Percentiles rank a stretch among this genome's conserved stretches.
Evolutionary conservation across 768 basidiomycete genomes (phyloP).

Genomic region (Psilocybe subaeruginosa): DNA sequence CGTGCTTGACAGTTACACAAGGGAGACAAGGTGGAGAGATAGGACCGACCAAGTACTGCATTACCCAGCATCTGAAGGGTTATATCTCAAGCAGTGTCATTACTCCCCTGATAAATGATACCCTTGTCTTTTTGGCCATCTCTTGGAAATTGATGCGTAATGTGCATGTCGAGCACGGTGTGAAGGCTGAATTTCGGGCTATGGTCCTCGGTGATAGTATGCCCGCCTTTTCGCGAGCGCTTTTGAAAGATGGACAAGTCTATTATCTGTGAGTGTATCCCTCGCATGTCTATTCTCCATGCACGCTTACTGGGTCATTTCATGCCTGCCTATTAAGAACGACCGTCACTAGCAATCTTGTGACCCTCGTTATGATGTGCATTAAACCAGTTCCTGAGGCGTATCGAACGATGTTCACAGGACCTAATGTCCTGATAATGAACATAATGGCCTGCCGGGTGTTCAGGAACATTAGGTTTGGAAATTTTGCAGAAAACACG

Average conservation of each 20-base stretch:
- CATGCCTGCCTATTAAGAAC: background rate
- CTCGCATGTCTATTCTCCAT: background rate
- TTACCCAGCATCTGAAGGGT: too few relatives aligned
- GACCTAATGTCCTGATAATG: constrained; percentile 17
- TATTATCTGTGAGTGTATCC: constrained; percentile 23
- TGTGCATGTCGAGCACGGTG: background rate
- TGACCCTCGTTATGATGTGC: constrained; percentile 14
- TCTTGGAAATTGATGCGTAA: constrained; percentile 26
- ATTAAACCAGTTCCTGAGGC: constrained; percentile 1
- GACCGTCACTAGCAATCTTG: constrained; percentile 6
- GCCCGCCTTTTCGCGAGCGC: constrained; percentile 22
- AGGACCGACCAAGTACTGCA: constrained; percentile 2
- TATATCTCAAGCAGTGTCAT: constrained; percentile 2
- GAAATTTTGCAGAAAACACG: background rate
- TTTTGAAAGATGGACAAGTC: constrained; percentile 28
- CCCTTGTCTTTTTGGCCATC: constrained; percentile 32
- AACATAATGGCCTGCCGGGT: constrained; percentile 22
- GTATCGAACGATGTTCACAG: constrained; percentile 12
- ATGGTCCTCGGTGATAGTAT: constrained; percentile 22
- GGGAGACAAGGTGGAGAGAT: background rate
- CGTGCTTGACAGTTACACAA: background rate
- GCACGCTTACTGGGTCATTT: background rate
- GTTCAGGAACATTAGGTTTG: constrained; percentile 14
- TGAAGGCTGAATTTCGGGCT: background rate
- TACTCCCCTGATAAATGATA: constrained; percentile 26